Evolutionary conservation across 805 yeast genomes (phyloP).

Genomic region (Candida dendrica): DNA sequence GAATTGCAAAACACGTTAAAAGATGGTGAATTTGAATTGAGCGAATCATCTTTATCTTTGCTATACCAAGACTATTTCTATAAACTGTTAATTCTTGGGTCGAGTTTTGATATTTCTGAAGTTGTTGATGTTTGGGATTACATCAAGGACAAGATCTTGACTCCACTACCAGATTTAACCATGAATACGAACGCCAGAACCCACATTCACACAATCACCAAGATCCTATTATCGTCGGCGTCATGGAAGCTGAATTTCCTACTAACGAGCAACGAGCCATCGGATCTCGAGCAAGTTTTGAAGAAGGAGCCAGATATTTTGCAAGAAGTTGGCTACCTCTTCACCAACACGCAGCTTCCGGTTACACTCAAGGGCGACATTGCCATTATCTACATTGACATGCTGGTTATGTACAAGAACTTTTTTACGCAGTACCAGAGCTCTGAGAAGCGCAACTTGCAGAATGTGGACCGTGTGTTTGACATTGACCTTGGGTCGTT

Average conservation of each 20-base stretch:
- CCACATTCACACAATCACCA: conserved; percentile 3
- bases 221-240: conserved; percentile 11
- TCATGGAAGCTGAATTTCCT: conserved; percentile 13
- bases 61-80: conserved; percentile 12
- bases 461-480: conserved; percentile 12
- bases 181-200: neutral
- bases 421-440: conserved; percentile 26
- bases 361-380: conserved; percentile 13
- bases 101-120: conserved; percentile 6
- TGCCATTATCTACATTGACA: conserved; percentile 18
- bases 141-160: conserved; percentile 7
- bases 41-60: conserved; percentile 4
- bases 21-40: conserved; percentile 6
- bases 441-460: conserved; percentile 24
- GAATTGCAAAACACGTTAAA: conserved; percentile 10
- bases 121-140: conserved; percentile 5
- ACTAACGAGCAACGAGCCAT: conserved; percentile 9
- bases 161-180: conserved; percentile 2
- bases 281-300: conserved; percentile 15
- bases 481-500: conserved; percentile 15
- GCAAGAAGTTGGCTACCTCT: conserved; percentile 7
- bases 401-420: conserved; percentile 19
- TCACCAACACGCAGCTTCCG: conserved; percentile 3
- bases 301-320: conserved; percentile 7
- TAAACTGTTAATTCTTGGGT: conserved; percentile 14